Percentiles rank a stretch among this genome's conserved stretches.
Conservation (phyloP, 257 asterid species). For the Oldenlandia corymbosa region DNA sequence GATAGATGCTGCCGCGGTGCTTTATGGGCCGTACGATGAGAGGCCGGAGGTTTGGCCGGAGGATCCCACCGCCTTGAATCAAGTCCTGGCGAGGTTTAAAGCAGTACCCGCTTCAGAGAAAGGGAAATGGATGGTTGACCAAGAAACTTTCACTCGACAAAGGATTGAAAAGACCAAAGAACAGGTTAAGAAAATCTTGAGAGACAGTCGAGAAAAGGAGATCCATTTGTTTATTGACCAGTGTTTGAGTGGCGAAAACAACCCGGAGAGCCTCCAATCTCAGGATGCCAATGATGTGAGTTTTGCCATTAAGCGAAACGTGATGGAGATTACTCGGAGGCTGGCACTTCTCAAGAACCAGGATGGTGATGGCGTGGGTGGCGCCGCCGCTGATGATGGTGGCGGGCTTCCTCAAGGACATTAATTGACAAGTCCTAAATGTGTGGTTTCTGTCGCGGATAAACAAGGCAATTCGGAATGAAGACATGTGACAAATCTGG, state of each 20-base stretch:
- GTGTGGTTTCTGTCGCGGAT: no score
- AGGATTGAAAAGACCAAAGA: slow-evolving; percentile 4
- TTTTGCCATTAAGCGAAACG: neutral
- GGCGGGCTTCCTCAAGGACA: no score
- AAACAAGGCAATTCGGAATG: no score
- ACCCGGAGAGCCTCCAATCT: neutral
- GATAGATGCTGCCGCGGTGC: neutral
- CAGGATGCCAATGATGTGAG: neutral
- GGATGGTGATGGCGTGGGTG: no score
- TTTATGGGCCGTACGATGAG: neutral
- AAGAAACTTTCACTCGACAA: neutral
- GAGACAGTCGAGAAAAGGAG: slow-evolving; percentile 6
- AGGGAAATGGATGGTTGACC: neutral
- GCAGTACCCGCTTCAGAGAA: neutral
- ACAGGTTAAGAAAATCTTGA: neutral
- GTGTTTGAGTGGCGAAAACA: neutral
- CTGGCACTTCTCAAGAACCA: no score
- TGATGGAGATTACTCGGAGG: neutral
- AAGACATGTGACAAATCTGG: no score
- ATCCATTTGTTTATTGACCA: neutral
- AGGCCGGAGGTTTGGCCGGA: slow-evolving; percentile 11
- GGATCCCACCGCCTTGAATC: neutral
- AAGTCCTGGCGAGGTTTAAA: slow-evolving; percentile 5
- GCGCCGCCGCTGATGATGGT: no score
- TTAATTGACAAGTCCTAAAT: no score